These are phyloP conservation scores for Gremmenia infestans DNA, from an alignment of 2,329 filamentous ascomycete species.

Conservation along the genomic window DNA sequence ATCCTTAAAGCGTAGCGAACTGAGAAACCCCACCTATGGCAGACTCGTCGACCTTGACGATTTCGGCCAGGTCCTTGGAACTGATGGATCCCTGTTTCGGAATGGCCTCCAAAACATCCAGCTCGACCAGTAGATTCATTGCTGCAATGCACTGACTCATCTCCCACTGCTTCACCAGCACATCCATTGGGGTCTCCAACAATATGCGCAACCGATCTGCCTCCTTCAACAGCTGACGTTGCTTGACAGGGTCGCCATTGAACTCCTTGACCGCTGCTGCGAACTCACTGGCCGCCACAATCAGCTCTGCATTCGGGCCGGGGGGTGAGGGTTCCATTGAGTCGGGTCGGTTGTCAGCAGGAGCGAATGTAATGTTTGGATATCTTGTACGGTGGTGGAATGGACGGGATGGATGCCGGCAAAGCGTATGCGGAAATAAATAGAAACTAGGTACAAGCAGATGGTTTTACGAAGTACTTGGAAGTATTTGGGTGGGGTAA, in stretches of 20 bases:
- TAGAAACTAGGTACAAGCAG: too few species aligned
- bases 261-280: constrained; percentile 16
- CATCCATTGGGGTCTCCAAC: constrained; percentile 18
- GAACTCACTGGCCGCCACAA: constrained; percentile 14
- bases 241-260: constrained; percentile 12
- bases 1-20: too few species aligned
- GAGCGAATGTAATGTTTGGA: too few species aligned
- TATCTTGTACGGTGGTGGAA: too few species aligned
- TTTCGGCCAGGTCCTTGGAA: constrained; percentile 11
- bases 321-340: not conserved
- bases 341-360: too few species aligned
- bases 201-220: constrained; percentile 9
- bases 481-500: too few species aligned
- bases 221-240: constrained; percentile 3
- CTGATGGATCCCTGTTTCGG: constrained; percentile 11
- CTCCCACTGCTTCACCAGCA: constrained; percentile 16
- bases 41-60: constrained; percentile 10
- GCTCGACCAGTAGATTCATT: constrained; percentile 14
- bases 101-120: constrained; percentile 7
- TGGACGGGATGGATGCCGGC: too few species aligned
- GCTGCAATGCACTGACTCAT: constrained; percentile 10
- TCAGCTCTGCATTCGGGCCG: constrained; percentile 13
- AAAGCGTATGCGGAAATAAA: too few species aligned
- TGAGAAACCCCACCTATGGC: too few species aligned
- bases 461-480: too few species aligned